These are phyloP conservation scores for Calonectria crousiana DNA, from an alignment of 2,329 filamentous ascomycete genomes.

Conservation along the genomic window DNA sequence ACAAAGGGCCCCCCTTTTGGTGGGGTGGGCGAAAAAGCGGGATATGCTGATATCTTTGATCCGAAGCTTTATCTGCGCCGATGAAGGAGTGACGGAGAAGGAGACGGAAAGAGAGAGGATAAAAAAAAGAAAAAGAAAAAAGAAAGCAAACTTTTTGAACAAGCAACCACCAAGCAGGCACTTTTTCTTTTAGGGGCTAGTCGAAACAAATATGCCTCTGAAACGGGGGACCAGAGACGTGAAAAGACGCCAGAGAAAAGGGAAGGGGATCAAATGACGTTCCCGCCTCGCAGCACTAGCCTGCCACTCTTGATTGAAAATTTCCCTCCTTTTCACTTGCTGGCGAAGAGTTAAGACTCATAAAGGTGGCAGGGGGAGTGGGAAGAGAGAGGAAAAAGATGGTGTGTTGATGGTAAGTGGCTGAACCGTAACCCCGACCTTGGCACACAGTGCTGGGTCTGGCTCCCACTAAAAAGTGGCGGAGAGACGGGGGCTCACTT, in stretches of 20 bases:
- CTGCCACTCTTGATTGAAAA: neutral
- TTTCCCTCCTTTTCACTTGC: neutral
- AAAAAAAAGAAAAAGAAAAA: neutral
- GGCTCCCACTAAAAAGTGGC: constrained; percentile 6
- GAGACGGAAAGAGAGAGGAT: neutral
- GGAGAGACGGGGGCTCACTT: neutral
- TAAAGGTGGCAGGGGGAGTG: neutral
- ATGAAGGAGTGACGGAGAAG: neutral
- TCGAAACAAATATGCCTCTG: neutral
- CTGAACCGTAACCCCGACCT: neutral
- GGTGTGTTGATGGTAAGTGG: neutral
- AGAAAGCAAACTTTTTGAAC: neutral
- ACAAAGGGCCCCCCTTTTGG: neutral
- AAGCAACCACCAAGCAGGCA: constrained; percentile 1
- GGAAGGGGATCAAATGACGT: neutral
- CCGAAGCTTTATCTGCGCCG: neutral
- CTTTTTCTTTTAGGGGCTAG: neutral
- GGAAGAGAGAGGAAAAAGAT: neutral
- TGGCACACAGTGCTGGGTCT: neutral
- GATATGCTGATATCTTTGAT: neutral
- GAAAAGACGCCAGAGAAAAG: neutral
- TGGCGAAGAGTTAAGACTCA: neutral
- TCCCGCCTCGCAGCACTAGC: neutral
- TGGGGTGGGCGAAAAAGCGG: neutral
- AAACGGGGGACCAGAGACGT: neutral